Evolutionary conservation across 306 rosid genomes (phyloP), one percentile per base, ranked within the genome.

Genomic region (Lotus japonicus): DNA sequence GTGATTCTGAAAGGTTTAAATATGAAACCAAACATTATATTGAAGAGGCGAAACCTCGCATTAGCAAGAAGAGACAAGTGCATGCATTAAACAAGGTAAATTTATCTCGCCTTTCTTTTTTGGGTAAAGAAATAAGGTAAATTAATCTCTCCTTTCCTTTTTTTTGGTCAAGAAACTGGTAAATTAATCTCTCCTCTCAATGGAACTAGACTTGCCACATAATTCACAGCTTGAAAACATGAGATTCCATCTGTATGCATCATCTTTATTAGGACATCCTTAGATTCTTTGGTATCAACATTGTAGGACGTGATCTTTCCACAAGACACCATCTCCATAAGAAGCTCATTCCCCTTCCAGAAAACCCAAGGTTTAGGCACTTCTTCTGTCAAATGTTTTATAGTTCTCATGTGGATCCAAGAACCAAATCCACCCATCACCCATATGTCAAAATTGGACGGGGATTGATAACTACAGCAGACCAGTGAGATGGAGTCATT

Each of bases 331-430:
- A 11, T 64, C 28, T 64, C 58, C 72, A 74, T 4, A 44, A 73
- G 59, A 73, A 64, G 71, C 33, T 74, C 66, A 35, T 64, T 54
- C 3, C 57, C 52, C 33, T 74, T 74, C 78, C 78, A 74, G 78
- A 74, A 74, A 64, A 74, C 66, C 14, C 64, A 44, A 3, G 72
- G 78, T 19, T 64, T 74, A 11, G 66, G 64, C 11, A 31, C 7
- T 31, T 31, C 45, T 51, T 6, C 21, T 14, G 9, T 3, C 0
- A 52, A 10, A 50, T 44, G 13, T 12, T 17, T 18, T 31, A 73
- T n/a, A 31, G 49, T 52, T 1, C 1, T 26, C 55, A 26, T 16
- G 31, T n/a, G 68, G 17, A 18, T 53, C 72, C 78, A 73, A 16
- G 65, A 63, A 52, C 45, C 78, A 17, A 18, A 42, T 17, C 38